phyloP scores from a whole-genome alignment of 169 alveolate genomes.

The Babesia caballi region DNA sequence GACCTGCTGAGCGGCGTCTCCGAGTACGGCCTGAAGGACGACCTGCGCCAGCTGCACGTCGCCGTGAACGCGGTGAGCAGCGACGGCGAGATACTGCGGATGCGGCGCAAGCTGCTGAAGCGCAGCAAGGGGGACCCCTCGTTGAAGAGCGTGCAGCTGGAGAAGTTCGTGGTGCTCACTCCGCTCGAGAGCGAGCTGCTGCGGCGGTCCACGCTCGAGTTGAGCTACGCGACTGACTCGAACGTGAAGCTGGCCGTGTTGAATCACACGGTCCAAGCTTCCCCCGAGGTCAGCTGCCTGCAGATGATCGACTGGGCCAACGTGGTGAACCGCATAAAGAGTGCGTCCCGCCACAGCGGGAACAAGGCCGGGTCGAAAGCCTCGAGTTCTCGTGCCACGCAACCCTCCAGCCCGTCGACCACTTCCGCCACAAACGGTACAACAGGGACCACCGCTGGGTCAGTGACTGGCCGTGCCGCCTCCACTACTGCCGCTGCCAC shows the following conservation, averaged over 20 bases:
- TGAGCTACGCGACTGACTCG: slow-evolving; percentile 28
- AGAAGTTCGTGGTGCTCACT: slow-evolving; percentile 8
- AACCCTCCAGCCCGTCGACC: neutral
- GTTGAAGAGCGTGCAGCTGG: slow-evolving; percentile 22
- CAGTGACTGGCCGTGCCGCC: neutral
- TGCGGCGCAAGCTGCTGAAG: slow-evolving; percentile 4
- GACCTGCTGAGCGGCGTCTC: slow-evolving; percentile 18
- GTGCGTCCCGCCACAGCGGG: neutral
- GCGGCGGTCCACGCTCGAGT: slow-evolving; percentile 29
- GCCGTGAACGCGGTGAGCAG: neutral
- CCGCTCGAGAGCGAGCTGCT: slow-evolving; percentile 40
- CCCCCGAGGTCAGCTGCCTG: neutral
- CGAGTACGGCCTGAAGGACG: slow-evolving; percentile 40
- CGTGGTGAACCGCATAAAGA: neutral
- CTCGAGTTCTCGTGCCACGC: neutral
- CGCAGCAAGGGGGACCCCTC: neutral
- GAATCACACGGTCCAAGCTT: slow-evolving; percentile 2
- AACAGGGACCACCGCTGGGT: neutral
- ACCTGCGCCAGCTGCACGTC: slow-evolving; percentile 19
- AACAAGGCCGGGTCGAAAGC: neutral
- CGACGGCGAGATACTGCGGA: slow-evolving; percentile 3
- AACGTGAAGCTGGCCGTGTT: slow-evolving; percentile 17
- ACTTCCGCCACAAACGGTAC: neutral
- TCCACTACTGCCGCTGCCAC: neutral
- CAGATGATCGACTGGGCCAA: slow-evolving; percentile 18